phyloP scores from a whole-genome alignment of 257 asterid genomes.

The Petunia axillaris region DNA sequence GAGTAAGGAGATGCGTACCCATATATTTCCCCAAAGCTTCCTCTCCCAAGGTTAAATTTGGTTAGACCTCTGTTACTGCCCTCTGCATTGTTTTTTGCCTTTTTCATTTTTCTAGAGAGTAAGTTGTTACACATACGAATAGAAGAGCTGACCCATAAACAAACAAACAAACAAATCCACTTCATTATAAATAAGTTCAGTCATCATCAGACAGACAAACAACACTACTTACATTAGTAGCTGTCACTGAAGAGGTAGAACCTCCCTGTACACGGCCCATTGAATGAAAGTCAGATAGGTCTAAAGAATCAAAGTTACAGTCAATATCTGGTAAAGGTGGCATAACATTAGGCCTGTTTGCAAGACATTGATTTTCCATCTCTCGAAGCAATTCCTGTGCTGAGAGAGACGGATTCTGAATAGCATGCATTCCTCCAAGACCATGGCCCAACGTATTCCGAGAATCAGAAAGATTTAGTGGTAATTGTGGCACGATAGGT shows the following conservation, averaged over 20 bases:
- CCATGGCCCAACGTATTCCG: constrained; percentile 21
- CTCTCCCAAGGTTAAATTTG: constrained; percentile 23
- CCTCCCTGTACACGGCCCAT: constrained; percentile 35
- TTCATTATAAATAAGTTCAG: constrained; percentile 26
- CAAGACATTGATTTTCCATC: constrained; percentile 36
- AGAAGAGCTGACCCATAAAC: constrained; percentile 22
- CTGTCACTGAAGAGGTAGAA: constrained; percentile 29
- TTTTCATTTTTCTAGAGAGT: constrained; percentile 20
- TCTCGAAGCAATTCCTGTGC: constrained; percentile 32
- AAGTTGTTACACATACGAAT: constrained; percentile 11
- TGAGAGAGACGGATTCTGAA: constrained; percentile 14
- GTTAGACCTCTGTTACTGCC: constrained; percentile 17
- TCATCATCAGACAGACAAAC: constrained; percentile 79
- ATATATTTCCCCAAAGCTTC: constrained; percentile 19
- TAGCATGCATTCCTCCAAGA: constrained; percentile 24
- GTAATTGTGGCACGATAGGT: constrained; percentile 12
- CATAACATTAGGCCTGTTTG: constrained; percentile 24
- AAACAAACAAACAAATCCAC: constrained; percentile 10
- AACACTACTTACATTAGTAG: constrained; percentile 45
- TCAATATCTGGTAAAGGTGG: constrained; percentile 30
- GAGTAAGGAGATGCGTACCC: constrained; percentile 21
- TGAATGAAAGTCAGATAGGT: constrained; percentile 41
- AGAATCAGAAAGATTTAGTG: constrained; percentile 17
- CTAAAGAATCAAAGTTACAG: constrained; percentile 25
- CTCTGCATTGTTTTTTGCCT: constrained; percentile 17